Base-by-base conservation (phyloP, 108 stramenopile species). In the Stephanodiscus minutulus region DNA sequence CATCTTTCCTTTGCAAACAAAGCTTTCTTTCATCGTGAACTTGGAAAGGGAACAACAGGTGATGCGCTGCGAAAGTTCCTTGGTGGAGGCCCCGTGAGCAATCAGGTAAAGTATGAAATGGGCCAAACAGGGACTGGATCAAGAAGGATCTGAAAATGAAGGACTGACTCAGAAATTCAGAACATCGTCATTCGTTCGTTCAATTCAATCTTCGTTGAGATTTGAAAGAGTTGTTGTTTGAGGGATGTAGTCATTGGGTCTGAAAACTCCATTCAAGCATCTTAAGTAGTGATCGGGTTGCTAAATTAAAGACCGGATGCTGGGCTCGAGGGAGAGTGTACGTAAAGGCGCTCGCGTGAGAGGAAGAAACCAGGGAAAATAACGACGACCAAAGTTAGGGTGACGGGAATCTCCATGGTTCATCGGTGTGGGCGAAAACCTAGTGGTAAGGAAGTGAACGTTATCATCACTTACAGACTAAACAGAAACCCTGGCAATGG, bases 41-140 rank as follows among this genome's bases (percentile, higher is more conserved):
- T 90, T 33, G 91, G 91, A 37, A 89, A 88, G 61, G 88, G 88
- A 7, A 62, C 66, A 3, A 87, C 70, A 68, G 90, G 90, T 10
- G 91, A 92, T 66, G 58, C 86, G 12, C 25, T 92, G 6, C 86
- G 91, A 6, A 85, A 80, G 53, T 74, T 89, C 11, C 61, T 88
- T 31, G 91, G 91, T 10, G 91, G 77, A 11, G 91, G 91, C 9
- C 91, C 91, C 25, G 82, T 85, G 2, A 71, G 84, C 7, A 50
- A 76, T 59, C 91, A 92, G 79, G 86, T 87, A 17, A 78, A 74
- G 56, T 92, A 92, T 64, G 66, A 72, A 65, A 68, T 72, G 61
- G n/a, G 62, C 64, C 11, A 48, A 66, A 31, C 60, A 74, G 33
- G 71, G 78, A n/a, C 28, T 75, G 12, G 46, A 70, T 64, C 35